These are phyloP conservation scores for Penicillium sp. DNA, from an alignment of 2,329 filamentous ascomycete species.

Conservation along the genomic window DNA sequence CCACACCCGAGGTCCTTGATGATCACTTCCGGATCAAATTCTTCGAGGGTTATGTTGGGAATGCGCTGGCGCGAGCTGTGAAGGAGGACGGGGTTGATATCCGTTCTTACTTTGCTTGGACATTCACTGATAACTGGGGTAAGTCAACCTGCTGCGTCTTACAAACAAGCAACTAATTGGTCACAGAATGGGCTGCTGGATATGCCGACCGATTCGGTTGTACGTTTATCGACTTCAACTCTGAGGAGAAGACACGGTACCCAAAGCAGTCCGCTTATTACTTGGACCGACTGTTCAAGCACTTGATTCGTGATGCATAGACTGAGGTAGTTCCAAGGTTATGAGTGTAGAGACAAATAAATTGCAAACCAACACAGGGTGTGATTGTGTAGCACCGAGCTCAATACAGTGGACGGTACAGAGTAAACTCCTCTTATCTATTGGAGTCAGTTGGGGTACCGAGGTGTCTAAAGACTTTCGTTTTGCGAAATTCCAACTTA, in stretches of 20 bases:
- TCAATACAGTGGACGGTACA: too few relatives aligned
- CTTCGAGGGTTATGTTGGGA: constrained; percentile 71
- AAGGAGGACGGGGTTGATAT: constrained; percentile 71
- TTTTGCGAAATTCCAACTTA: neutral
- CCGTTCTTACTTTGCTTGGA: constrained; percentile 77
- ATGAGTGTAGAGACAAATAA: too few relatives aligned
- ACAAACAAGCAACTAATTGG: neutral
- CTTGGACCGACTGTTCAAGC: constrained; percentile 68
- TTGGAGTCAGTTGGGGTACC: neutral
- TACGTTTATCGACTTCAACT: constrained; percentile 73
- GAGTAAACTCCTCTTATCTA: neutral
- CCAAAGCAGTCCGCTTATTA: constrained; percentile 77
- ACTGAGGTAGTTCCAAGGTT: neutral
- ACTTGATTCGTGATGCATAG: constrained; percentile 51
- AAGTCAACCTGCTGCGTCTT: constrained; percentile 31
- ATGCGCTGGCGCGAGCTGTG: constrained; percentile 59
- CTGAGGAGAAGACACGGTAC: constrained; percentile 67
- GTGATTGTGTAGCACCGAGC: too few relatives aligned
- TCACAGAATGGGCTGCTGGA: constrained; percentile 73
- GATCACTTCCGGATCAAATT: constrained; percentile 77
- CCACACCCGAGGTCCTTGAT: constrained; percentile 66
- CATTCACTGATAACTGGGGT: constrained; percentile 66
- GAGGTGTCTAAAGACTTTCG: neutral
- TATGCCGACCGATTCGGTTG: constrained; percentile 80
- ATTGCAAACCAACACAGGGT: too few relatives aligned